Base-by-base conservation (phyloP, 2,329 filamentous ascomycete species). In the Clonostachys sp. region DNA sequence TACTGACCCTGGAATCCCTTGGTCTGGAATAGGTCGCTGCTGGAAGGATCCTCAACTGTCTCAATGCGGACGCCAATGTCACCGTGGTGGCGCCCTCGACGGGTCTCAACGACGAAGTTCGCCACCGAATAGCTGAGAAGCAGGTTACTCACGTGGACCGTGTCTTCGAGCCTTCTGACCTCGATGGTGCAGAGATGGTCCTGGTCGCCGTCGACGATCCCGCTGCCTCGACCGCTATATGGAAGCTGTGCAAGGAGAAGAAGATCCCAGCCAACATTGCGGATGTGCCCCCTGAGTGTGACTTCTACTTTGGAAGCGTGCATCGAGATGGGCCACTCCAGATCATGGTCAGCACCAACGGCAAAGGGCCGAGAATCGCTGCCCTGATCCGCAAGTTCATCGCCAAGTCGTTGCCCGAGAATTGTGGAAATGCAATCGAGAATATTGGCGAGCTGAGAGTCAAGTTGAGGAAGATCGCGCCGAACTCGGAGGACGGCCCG, bases 271-370 rank as follows among this genome's bases (percentile, higher is more conserved):
- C 91, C 48, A 99, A 99, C 67, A 96, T 99, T 55, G 94, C 94
- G 55, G 94, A 99, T 63, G 94, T 99, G 5, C 94, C 94, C 0
- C 81, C 90, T 1, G 94, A 99, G 66, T 99, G 94, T 68, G 94
- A 99, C 62, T 99, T 99, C 64, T 99, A 96, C 75, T 99, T 99
- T 71, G 94, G 94, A 52, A 94, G 88, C 63, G 86, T 96, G 38
- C 89, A 99, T 69, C 86, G 94, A 45, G 94, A 99, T 64, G 94
- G 94, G 0, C 94, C 94, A 6, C 70, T 99, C 51, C 94, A 99
- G 73, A 86, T 99, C 60, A 99, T 99, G 94, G 92, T 99, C 57
- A 95, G 89, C 71, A 99, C 94, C 35, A 99, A 97, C 64, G 94
- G 94, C 45, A 96, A 96, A 63, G 94, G 94, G 0, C 94, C 94